Percentiles rank a stretch among this genome's conserved stretches.
Conservation (phyloP, 78 protist species). For the slime mould (Dictyostelium discoideum) region DNA sequence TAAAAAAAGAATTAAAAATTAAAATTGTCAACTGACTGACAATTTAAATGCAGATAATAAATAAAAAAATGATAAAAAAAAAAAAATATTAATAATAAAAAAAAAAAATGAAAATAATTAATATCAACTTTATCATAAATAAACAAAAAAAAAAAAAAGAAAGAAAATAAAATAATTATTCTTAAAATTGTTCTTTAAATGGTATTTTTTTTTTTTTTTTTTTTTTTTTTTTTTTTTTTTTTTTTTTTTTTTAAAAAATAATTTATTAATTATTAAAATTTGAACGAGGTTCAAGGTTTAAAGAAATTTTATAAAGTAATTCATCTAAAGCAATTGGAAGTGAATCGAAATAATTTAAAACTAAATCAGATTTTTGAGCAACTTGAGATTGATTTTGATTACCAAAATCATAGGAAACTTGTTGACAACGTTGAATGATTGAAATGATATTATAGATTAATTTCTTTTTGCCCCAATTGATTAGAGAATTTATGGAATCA, state of each 20-base stretch:
- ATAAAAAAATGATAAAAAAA: too few species aligned
- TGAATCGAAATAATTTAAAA: constrained; percentile 42
- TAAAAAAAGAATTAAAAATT: too few species aligned
- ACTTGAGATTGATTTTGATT: background rate
- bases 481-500: constrained; percentile 67
- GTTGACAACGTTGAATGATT: constrained; percentile 76
- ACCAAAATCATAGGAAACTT: constrained; percentile 68
- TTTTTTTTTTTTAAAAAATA: background rate
- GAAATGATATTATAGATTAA: constrained; percentile 62
- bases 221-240: background rate
- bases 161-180: too few species aligned
- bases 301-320: constrained; percentile 57
- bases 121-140: too few species aligned
- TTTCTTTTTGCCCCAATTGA: constrained; percentile 82
- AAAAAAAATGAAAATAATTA: too few species aligned
- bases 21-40: too few species aligned
- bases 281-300: constrained; percentile 61
- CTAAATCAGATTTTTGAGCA: constrained; percentile 6
- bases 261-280: background rate
- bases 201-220: background rate
- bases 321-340: constrained; percentile 72
- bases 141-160: too few species aligned
- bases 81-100: too few species aligned
- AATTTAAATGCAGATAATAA: too few species aligned
- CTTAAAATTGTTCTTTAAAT: too few species aligned